phyloP scores from a whole-genome alignment of 176 grass and related monocot species.

The Elaeis guineensis region DNA sequence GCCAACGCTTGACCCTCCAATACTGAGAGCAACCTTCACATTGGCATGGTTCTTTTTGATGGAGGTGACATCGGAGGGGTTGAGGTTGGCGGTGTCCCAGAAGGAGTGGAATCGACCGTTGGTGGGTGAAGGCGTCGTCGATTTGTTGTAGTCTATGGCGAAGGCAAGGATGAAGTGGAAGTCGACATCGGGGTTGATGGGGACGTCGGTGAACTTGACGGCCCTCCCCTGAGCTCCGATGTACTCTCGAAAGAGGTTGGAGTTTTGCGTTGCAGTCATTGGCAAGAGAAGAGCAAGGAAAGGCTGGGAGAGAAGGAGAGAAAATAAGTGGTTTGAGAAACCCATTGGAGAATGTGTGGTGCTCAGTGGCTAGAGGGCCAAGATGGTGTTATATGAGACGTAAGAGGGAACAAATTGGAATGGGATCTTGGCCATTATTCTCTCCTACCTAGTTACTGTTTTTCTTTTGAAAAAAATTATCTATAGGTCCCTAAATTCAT shows the following conservation, averaged over 20 bases:
- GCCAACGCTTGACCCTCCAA: conserved; percentile 50
- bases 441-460: too few relatives aligned
- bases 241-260: conserved; percentile 69
- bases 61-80: conserved; percentile 28
- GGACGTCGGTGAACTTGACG: conserved; percentile 78
- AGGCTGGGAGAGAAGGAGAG: conserved; percentile 34
- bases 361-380: background rate
- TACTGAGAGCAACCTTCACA: conserved; percentile 59
- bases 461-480: too few relatives aligned
- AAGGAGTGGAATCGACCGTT: conserved; percentile 61
- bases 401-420: too few relatives aligned
- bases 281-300: conserved; percentile 15
- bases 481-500: too few relatives aligned
- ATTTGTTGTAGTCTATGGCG: conserved; percentile 58
- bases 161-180: conserved; percentile 69
- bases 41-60: conserved; percentile 52
- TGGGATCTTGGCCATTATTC: too few relatives aligned
- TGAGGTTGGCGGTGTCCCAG: conserved; percentile 50
- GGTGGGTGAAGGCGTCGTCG: conserved; percentile 39
- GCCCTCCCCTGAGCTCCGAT: conserved; percentile 59
- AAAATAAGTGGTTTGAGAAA: background rate
- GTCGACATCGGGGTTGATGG: conserved; percentile 33
- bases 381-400: background rate
- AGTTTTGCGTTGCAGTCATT: conserved; percentile 30
- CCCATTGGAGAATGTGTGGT: background rate